phyloP scores from a whole-genome alignment of 2,329 filamentous ascomycete genomes.

The Fusarium lateritium region DNA sequence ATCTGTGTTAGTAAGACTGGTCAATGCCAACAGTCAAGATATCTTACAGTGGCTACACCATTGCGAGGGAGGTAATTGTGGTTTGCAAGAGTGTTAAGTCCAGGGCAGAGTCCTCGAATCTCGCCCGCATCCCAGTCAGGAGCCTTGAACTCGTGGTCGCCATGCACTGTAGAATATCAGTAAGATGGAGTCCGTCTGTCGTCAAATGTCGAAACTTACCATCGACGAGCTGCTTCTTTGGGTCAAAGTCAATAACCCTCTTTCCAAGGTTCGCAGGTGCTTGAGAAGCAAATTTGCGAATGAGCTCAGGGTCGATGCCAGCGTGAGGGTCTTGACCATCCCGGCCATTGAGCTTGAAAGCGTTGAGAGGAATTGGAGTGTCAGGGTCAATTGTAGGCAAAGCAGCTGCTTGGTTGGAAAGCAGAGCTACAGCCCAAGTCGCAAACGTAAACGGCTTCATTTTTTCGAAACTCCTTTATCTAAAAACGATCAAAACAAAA shows the following conservation, averaged over 20 bases:
- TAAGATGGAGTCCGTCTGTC: rapidly evolving
- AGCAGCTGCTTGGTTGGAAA: conserved; percentile 28
- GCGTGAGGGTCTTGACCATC: conserved; percentile 25
- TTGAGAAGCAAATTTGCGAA: conserved; percentile 35
- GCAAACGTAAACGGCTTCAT: conserved; percentile 36
- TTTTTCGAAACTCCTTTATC: background rate
- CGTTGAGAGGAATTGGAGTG: conserved; percentile 34
- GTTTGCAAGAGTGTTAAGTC: conserved; percentile 41
- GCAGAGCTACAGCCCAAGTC: conserved; percentile 21
- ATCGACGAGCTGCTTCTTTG: conserved; percentile 35
- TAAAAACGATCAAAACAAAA: conserved; percentile 4
- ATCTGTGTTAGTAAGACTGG: background rate
- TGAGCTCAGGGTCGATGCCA: conserved; percentile 36
- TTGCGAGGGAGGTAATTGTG: conserved; percentile 45
- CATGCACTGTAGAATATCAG: conserved; percentile 24
- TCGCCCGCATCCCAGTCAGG: conserved; percentile 36
- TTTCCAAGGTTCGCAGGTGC: conserved; percentile 25
- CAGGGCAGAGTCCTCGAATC: conserved; percentile 40
- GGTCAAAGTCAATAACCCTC: conserved; percentile 29
- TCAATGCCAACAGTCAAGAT: rapidly evolving
- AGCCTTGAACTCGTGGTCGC: conserved; percentile 31
- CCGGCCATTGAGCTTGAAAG: conserved; percentile 20
- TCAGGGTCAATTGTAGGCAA: conserved; percentile 22
- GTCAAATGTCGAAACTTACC: conserved; percentile 1
- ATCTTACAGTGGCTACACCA: conserved; percentile 42